phyloP scores from a whole-genome alignment of 768 basidiomycete species.

The Podaxis mareebaensis region DNA sequence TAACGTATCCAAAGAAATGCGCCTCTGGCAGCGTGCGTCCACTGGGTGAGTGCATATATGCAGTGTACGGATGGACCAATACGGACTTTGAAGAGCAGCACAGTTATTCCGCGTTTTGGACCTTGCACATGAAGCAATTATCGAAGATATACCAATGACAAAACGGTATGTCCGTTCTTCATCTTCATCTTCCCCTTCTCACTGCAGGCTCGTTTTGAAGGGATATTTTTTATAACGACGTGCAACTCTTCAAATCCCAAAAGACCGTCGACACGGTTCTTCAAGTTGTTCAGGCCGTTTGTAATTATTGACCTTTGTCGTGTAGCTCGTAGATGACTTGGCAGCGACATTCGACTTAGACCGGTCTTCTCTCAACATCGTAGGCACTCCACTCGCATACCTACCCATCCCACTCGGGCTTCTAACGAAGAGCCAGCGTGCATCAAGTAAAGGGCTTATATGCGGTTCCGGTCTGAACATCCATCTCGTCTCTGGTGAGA shows the following conservation, averaged over 20 bases:
- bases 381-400: slow-evolving; percentile 30
- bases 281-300: not conserved
- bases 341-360: slow-evolving; percentile 78
- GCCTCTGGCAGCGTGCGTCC: slow-evolving; percentile 37
- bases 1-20: slow-evolving; percentile 38
- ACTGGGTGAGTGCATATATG: slow-evolving; percentile 34
- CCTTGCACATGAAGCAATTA: slow-evolving; percentile 66
- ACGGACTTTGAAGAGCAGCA: slow-evolving; percentile 40
- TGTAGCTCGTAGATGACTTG: slow-evolving; percentile 84
- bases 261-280: slow-evolving; percentile 72
- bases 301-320: not conserved
- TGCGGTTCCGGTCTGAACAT: slow-evolving; percentile 67
- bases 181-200: slow-evolving; percentile 13
- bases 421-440: slow-evolving; percentile 54
- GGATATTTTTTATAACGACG: slow-evolving; percentile 89
- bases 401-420: not conserved
- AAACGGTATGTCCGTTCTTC: slow-evolving; percentile 48
- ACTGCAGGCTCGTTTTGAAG: slow-evolving; percentile 36
- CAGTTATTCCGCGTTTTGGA: slow-evolving; percentile 69
- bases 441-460: slow-evolving; percentile 87
- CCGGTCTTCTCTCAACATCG: slow-evolving; percentile 80
- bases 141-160: slow-evolving; percentile 54
- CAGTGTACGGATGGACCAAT: slow-evolving; percentile 7
- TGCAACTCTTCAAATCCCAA: slow-evolving; percentile 75
- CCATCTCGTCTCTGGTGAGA: slow-evolving; percentile 55